These are phyloP conservation scores for Purshia tridentata DNA, from an alignment of 306 rosid species.

Conservation along the genomic window DNA sequence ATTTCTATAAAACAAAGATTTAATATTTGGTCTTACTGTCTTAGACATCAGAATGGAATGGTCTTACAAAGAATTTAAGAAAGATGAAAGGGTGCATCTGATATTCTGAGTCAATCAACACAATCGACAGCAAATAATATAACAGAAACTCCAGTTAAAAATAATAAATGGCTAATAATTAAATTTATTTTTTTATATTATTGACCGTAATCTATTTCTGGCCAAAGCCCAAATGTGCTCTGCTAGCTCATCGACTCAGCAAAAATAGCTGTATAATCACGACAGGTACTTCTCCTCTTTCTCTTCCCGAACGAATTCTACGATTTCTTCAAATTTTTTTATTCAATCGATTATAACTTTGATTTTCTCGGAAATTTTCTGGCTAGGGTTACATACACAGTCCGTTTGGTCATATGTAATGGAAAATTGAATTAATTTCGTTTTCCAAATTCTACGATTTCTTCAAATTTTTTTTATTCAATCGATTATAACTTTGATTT, in stretches of 20 bases:
- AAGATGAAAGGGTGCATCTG: constrained; percentile 16
- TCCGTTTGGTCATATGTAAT: background rate
- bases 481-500: constrained; percentile 4
- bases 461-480: background rate
- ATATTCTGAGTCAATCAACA: background rate
- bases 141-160: background rate
- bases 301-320: constrained; percentile 23
- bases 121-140: constrained; percentile 12
- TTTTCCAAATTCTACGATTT: no score
- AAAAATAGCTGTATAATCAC: constrained; percentile 13
- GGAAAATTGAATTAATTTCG: constrained; percentile 21
- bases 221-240: constrained; percentile 8
- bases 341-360: background rate
- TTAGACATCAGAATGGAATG: background rate
- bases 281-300: constrained; percentile 35
- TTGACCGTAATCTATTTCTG: background rate
- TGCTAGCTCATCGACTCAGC: constrained; percentile 41
- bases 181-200: background rate
- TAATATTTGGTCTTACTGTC: background rate
- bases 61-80: background rate
- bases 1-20: background rate
- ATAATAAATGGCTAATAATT: background rate
- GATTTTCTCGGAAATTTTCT: background rate
- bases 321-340: constrained; percentile 6
- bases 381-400: constrained; percentile 13